Base-by-base conservation (phyloP, 768 basidiomycete genomes). In the Termitomyces sp. region DNA sequence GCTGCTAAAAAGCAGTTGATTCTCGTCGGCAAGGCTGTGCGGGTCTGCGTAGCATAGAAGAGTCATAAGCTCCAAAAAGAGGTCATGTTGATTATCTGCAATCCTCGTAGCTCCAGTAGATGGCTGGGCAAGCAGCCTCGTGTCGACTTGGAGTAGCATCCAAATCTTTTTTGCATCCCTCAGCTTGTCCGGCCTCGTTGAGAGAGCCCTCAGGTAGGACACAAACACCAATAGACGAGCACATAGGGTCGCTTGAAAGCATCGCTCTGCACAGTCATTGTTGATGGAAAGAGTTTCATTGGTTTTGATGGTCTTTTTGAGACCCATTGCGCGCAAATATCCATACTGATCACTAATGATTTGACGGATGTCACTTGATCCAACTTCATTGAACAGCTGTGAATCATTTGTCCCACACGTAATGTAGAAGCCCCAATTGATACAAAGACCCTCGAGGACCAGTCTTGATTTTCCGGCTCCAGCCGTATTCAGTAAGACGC, bases 61-160 rank as follows among this genome's bases (percentile, higher is more conserved):
- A 14, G 48, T 49, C 12, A 21, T 49, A 17, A 35, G 32, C 34
- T 23, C 48, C 7, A 29, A 16, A 46, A 46, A 31, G n/a, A 46
- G 1, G 7, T 46, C 45, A 31, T 2, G 3, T 10, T 31, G 16
- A 4, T 46, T 6, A 11, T n/a, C 25, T 19, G 4, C 5, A 17
- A 46, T 8, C 5, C 25, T 46, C 29, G 19, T 17, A 16, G 37
- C 16, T 37, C 1, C 16, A n/a, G n/a, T 16, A 17, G 37, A 37
- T 44, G 25, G 23, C 23, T 44, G 23, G 23, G 25, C 12, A 16
- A 44, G 43, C 25, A 44, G 23, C 43, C 25, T 44, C 14, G 35
- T 49, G 34, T 54, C 53, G 6, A 44, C 32, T 34, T 54, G 53
- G 14, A 54, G 21, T 35, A 54, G 32, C 32, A 54, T 31, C 53